phyloP scores from a whole-genome alignment of 192 early-diverging fungal species.

The Ramicandelaber brevisporus region DNA sequence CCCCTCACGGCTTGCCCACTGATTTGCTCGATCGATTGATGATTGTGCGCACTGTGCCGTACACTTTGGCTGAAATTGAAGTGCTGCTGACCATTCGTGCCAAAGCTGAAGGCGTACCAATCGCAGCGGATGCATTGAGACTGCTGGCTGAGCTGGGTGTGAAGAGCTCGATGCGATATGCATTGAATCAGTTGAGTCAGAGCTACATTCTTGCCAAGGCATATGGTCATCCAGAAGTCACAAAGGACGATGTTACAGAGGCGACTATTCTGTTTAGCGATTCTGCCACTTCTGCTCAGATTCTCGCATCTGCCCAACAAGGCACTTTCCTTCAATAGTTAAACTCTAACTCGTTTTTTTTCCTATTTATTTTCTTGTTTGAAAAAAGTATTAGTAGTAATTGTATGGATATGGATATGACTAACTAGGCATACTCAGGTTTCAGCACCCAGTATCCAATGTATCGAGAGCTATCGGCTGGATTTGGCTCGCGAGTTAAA shows the following conservation, averaged over 20 bases:
- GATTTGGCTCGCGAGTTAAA: too few species aligned
- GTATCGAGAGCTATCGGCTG: too few species aligned
- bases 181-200: conserved; percentile 85
- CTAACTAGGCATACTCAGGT: too few species aligned
- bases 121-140: conserved; percentile 53
- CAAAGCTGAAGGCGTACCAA: conserved; percentile 60
- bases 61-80: conserved; percentile 70
- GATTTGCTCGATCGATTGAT: conserved; percentile 89
- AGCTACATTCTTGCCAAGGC: conserved; percentile 67
- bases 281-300: conserved; percentile 54
- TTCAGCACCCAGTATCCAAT: too few species aligned
- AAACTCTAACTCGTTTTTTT: too few species aligned
- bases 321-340: too few species aligned
- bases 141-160: conserved; percentile 63
- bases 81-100: conserved; percentile 83
- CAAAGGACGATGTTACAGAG: conserved; percentile 68
- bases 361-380: too few species aligned
- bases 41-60: conserved; percentile 86
- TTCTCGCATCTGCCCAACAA: too few species aligned
- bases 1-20: conserved; percentile 86
- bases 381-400: too few species aligned
- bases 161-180: conserved; percentile 75
- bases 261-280: conserved; percentile 68
- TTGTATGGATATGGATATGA: too few species aligned
- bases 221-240: conserved; percentile 57